Evolutionary conservation across 176 grass and related monocot genomes (phyloP).

Genomic region (Juncus inflexus): DNA sequence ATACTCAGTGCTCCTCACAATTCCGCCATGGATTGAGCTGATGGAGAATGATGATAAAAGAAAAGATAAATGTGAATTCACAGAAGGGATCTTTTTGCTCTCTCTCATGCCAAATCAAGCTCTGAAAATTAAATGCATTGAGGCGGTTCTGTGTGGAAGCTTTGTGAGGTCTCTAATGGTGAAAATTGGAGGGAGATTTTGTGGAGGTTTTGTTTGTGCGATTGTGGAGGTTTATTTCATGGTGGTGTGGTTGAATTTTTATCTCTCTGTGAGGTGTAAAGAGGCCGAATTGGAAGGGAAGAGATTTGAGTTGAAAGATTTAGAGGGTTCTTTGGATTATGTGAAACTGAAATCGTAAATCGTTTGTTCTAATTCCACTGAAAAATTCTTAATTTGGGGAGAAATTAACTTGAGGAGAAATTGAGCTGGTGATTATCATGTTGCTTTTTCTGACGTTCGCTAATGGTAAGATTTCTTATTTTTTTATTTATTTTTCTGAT

Average conservation of each 20-base stretch:
- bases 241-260: too few species aligned
- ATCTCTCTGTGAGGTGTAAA: conserved; percentile 24
- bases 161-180: conserved; percentile 51
- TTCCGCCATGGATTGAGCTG: conserved; percentile 81
- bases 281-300: conserved; percentile 50
- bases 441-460: too few species aligned
- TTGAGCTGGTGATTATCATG: too few species aligned
- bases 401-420: too few species aligned
- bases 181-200: conserved; percentile 54
- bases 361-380: too few species aligned
- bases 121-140: conserved; percentile 69
- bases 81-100: conserved; percentile 80
- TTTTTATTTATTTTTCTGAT: too few species aligned
- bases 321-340: conserved; percentile 64
- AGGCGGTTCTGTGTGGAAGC: conserved; percentile 75
- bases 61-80: conserved; percentile 59
- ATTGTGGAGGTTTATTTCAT: conserved; percentile 66
- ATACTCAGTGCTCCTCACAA: conserved; percentile 66
- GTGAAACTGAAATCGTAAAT: conserved; percentile 14
- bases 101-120: conserved; percentile 71
- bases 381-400: too few species aligned
- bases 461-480: too few species aligned
- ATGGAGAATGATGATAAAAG: conserved; percentile 68
- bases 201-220: conserved; percentile 57
- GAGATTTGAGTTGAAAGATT: conserved; percentile 65